Percentiles rank a stretch among this genome's conserved stretches.
Conservation (phyloP, 2,329 filamentous ascomycete species). For the Penicillium sp. region DNA sequence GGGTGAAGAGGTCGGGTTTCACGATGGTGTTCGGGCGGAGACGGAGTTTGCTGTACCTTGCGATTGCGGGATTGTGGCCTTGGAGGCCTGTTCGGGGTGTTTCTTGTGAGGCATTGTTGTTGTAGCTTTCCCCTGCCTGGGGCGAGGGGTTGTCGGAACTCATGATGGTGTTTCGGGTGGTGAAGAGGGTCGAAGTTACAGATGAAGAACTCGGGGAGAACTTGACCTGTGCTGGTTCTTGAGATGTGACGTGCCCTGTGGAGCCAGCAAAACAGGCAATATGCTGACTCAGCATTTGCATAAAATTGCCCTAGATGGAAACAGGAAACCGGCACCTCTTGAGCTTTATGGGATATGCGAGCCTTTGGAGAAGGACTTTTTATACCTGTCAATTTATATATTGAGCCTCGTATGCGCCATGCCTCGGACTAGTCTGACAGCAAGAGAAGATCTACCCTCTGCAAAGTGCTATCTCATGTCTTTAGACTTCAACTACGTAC, state of each 20-base stretch:
- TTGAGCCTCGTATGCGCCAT: too few species aligned
- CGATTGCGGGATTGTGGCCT: constrained; percentile 13
- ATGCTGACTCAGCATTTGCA: constrained; percentile 12
- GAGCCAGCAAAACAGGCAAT: constrained; percentile 3
- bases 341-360: neutral
- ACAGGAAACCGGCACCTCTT: neutral
- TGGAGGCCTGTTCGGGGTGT: constrained; percentile 2
- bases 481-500: too few species aligned
- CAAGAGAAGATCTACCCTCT: too few species aligned
- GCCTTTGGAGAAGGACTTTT: neutral
- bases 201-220: neutral
- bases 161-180: constrained; percentile 17
- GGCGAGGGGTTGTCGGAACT: constrained; percentile 26
- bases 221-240: neutral
- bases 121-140: constrained; percentile 10
- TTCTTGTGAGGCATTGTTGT: constrained; percentile 5
- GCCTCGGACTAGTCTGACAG: too few species aligned
- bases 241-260: neutral
- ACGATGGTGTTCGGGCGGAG: constrained; percentile 27
- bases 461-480: too few species aligned
- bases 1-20: constrained; percentile 26
- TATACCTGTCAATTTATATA: neutral
- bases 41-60: constrained; percentile 15
- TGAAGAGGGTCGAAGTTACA: neutral
- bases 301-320: too few species aligned